Conservation (phyloP, 805 yeast species). For the Kazachstania viticola region DNA sequence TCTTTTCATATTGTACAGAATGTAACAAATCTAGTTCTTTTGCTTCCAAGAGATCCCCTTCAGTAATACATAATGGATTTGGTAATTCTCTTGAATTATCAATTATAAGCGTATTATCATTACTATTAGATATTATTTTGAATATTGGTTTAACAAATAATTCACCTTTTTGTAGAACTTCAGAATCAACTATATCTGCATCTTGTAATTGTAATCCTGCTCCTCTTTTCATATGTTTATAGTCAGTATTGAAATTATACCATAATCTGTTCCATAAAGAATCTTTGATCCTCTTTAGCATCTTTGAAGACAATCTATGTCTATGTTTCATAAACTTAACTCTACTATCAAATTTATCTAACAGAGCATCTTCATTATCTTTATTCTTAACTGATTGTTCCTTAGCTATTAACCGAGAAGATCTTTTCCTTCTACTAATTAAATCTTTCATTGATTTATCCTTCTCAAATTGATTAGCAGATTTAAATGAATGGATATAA, state of each 20-base stretch:
- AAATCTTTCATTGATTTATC: slow-evolving; percentile 53
- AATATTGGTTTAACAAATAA: not conserved
- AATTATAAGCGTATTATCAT: not conserved
- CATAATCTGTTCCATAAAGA: slow-evolving; percentile 21
- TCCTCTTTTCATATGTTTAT: not conserved
- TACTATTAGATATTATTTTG: not conserved
- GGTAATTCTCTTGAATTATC: slow-evolving; percentile 18
- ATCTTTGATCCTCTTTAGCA: slow-evolving; percentile 19
- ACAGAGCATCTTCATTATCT: slow-evolving; percentile 31
- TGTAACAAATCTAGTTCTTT: slow-evolving; percentile 10
- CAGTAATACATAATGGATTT: slow-evolving; percentile 16
- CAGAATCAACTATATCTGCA: not conserved
- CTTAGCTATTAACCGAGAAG: slow-evolving; percentile 61
- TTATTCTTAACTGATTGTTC: slow-evolving; percentile 43
- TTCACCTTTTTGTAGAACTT: not conserved
- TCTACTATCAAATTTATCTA: slow-evolving; percentile 28
- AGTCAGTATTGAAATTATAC: slow-evolving; percentile 22
- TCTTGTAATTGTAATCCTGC: too few species aligned
- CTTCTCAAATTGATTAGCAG: slow-evolving; percentile 37
- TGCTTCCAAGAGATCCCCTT: slow-evolving; percentile 14
- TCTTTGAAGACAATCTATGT: slow-evolving; percentile 14
- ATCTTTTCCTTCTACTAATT: slow-evolving; percentile 58
- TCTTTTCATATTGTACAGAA: not conserved
- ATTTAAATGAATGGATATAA: slow-evolving; percentile 17
- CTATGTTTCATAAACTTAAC: slow-evolving; percentile 20